Evolutionary conservation across 2,329 filamentous ascomycete genomes (phyloP).

Genomic region (Lasiodiplodia theobromae): DNA sequence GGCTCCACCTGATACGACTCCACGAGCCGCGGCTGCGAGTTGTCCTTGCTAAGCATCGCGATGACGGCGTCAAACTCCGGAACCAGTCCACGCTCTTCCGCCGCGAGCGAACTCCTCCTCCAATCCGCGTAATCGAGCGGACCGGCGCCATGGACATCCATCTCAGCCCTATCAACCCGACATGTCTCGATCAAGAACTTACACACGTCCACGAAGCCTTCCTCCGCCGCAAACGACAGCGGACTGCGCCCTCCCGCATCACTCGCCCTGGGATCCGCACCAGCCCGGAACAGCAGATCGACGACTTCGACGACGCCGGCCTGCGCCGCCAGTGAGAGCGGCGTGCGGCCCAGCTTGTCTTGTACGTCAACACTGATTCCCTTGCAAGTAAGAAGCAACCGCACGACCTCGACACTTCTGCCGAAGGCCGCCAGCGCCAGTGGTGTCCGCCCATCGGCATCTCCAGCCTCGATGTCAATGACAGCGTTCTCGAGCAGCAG

Average conservation of each 20-base stretch:
- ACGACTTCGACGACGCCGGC: neutral
- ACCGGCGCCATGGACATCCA: neutral
- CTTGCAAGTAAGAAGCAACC: no score
- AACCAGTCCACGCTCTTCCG: neutral
- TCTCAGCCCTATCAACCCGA: neutral
- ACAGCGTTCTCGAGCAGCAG: neutral
- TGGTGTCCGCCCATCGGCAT: neutral
- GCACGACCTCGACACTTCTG: no score
- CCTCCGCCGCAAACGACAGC: neutral
- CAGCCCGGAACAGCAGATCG: neutral
- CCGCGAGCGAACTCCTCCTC: neutral
- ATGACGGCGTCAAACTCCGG: neutral
- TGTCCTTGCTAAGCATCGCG: neutral
- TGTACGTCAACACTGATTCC: no score
- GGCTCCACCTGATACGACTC: neutral
- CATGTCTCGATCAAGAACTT: neutral
- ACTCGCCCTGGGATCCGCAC: neutral
- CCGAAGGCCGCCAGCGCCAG: neutral
- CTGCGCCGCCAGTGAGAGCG: neutral
- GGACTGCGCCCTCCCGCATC: neutral
- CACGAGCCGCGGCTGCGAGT: neutral
- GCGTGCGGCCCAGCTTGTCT: neutral
- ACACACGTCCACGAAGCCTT: neutral
- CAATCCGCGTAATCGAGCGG: neutral
- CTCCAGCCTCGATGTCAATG: neutral